Conservation (phyloP, 345 rosid genomes). For the Lepidium sativum region DNA sequence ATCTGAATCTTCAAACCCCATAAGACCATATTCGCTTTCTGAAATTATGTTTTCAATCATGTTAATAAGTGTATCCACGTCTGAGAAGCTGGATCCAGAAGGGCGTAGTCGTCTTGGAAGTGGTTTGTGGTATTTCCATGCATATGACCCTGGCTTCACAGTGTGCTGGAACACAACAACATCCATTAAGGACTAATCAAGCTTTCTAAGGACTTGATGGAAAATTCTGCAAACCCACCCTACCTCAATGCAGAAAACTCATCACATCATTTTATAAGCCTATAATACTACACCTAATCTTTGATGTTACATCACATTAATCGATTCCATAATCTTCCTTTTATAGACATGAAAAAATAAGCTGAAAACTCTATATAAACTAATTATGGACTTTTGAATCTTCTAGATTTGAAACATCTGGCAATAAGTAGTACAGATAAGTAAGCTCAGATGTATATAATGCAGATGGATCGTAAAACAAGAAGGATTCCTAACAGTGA, state of each 20-base stretch:
- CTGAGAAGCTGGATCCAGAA: constrained; percentile 23
- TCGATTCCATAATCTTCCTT: background rate
- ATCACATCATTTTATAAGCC: background rate
- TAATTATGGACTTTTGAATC: background rate
- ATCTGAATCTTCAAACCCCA: constrained; percentile 35
- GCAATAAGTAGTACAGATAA: background rate
- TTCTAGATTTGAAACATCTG: background rate
- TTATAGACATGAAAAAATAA: background rate
- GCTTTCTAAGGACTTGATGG: constrained; percentile 20
- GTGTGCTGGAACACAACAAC: constrained; percentile 61
- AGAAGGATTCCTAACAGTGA: background rate
- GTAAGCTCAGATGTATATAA: background rate
- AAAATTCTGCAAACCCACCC: constrained; percentile 13
- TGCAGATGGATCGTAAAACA: background rate
- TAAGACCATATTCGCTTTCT: constrained; percentile 41
- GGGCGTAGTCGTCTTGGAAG: constrained; percentile 51
- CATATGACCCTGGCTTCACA: constrained; percentile 73
- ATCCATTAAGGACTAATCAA: constrained; percentile 38
- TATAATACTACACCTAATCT: constrained; percentile 6
- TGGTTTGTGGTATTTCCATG: constrained; percentile 63
- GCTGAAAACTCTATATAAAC: background rate
- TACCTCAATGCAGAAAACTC: constrained; percentile 13
- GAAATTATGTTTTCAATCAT: constrained; percentile 39
- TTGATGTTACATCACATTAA: background rate
- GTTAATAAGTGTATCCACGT: constrained; percentile 41